Percentiles rank a stretch among this genome's conserved stretches.
Conservation (phyloP, 1,284 basidiomycete genomes). For the Ceratobasidium sp. region DNA sequence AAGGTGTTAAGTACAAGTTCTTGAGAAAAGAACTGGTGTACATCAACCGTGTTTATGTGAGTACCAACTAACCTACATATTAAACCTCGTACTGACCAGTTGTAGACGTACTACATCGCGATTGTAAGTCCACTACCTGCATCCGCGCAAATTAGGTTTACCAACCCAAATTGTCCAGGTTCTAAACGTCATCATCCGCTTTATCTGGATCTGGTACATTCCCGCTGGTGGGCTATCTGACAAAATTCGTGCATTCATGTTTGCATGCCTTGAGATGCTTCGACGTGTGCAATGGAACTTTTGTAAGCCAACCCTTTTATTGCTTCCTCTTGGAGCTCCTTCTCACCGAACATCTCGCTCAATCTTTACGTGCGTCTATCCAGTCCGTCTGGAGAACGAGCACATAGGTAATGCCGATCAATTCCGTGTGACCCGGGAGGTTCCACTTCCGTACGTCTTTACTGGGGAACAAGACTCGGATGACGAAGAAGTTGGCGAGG, state of each 20-base stretch:
- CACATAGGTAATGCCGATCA: constrained; percentile 87
- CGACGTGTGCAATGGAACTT: constrained; percentile 94
- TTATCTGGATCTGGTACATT: constrained; percentile 86
- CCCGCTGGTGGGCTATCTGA: constrained; percentile 66
- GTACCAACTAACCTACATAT: constrained; percentile 52
- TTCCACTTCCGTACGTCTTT: constrained; percentile 79
- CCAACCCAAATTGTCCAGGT: constrained; percentile 60
- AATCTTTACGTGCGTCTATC: too few species aligned
- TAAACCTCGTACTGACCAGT: constrained; percentile 15
- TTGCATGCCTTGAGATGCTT: constrained; percentile 80
- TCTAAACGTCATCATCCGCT: constrained; percentile 80
- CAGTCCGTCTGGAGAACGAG: constrained; percentile 87
- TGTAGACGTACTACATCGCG: constrained; percentile 79
- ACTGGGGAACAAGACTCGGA: constrained; percentile 59
- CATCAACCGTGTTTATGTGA: constrained; percentile 68
- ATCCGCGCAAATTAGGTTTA: neutral
- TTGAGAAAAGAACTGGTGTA: constrained; percentile 84
- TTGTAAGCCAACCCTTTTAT: constrained; percentile 67
- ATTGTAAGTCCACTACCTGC: constrained; percentile 65
- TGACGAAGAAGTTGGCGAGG: constrained; percentile 33
- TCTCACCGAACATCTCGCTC: neutral
- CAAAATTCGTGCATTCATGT: constrained; percentile 75
- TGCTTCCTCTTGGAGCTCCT: neutral
- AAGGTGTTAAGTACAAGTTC: constrained; percentile 67
- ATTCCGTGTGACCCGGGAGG: constrained; percentile 83